A percentile compares a stretch with the other conserved stretches of the same genome.
Conservation (phyloP, 176 grass and related monocot species). For the sorghum (Sorghum bicolor) region DNA sequence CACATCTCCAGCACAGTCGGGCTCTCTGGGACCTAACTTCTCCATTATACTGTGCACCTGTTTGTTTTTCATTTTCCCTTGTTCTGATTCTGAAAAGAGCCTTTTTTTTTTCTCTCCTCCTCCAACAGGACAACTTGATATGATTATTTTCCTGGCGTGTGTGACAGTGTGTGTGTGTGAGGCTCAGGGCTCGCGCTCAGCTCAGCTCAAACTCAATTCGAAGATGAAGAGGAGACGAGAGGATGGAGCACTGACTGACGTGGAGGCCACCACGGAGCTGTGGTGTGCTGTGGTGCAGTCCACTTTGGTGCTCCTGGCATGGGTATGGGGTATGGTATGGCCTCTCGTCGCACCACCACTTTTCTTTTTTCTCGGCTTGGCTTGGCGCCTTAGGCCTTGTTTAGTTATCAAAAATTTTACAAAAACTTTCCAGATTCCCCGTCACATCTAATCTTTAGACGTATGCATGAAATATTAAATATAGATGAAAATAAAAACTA, state of each 20-base stretch:
- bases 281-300: slow-evolving; percentile 29
- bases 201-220: too few species aligned
- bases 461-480: too few species aligned
- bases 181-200: not conserved
- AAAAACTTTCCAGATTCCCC: too few species aligned
- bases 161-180: not conserved
- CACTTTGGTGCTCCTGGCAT: slow-evolving; percentile 30
- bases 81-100: not conserved
- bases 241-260: slow-evolving; percentile 28
- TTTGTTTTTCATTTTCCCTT: not conserved
- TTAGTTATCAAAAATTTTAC: too few species aligned
- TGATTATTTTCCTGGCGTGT: not conserved
- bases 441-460: too few species aligned
- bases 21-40: slow-evolving; percentile 40
- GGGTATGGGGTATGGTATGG: not conserved
- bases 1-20: slow-evolving; percentile 30
- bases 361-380: slow-evolving; percentile 43
- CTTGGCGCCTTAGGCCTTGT: too few species aligned
- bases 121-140: not conserved
- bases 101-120: too few species aligned
- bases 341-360: not conserved
- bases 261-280: slow-evolving; percentile 45
- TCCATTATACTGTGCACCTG: slow-evolving; percentile 33
- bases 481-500: too few species aligned
- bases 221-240: not conserved